phyloP scores from a whole-genome alignment of 495 filamentous ascomycete genomes.

The Penicillium longicatenatum region DNA sequence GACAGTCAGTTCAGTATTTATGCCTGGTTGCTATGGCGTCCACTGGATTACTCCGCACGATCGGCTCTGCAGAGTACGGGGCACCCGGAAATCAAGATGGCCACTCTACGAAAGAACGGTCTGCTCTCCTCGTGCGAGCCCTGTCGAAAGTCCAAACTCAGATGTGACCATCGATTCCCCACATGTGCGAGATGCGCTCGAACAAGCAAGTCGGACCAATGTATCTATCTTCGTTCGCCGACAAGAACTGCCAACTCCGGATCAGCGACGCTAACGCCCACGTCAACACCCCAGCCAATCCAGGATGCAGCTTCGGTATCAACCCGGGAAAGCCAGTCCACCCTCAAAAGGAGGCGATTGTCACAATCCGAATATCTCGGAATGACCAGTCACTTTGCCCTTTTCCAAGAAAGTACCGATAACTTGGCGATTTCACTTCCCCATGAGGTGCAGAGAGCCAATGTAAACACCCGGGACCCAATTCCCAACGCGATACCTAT shows the following conservation, averaged over 20 bases:
- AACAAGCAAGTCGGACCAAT: slow-evolving; percentile 19
- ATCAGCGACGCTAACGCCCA: background rate
- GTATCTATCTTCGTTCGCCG: slow-evolving; percentile 14
- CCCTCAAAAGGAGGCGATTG: background rate
- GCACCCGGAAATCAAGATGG: background rate
- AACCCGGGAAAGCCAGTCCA: background rate
- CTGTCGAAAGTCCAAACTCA: slow-evolving; percentile 42
- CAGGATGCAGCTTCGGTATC: background rate
- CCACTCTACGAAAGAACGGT: slow-evolving; percentile 26
- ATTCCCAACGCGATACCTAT: background rate
- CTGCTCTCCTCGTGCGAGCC: slow-evolving; percentile 45
- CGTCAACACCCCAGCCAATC: background rate
- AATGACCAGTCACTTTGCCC: slow-evolving; percentile 10
- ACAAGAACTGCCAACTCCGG: background rate
- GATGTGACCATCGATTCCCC: slow-evolving; percentile 39
- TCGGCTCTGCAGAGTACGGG: too few species aligned
- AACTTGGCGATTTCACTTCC: slow-evolving; percentile 5
- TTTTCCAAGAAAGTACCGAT: slow-evolving; percentile 10
- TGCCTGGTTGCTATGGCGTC: too few species aligned
- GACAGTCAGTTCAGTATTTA: too few species aligned
- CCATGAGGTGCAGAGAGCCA: background rate
- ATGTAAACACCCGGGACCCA: background rate
- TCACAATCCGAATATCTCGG: slow-evolving; percentile 9
- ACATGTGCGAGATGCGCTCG: slow-evolving; percentile 22
- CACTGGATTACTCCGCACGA: too few species aligned